Conservation (phyloP, 495 filamentous ascomycete genomes). For the Trichoderma gamsii region DNA sequence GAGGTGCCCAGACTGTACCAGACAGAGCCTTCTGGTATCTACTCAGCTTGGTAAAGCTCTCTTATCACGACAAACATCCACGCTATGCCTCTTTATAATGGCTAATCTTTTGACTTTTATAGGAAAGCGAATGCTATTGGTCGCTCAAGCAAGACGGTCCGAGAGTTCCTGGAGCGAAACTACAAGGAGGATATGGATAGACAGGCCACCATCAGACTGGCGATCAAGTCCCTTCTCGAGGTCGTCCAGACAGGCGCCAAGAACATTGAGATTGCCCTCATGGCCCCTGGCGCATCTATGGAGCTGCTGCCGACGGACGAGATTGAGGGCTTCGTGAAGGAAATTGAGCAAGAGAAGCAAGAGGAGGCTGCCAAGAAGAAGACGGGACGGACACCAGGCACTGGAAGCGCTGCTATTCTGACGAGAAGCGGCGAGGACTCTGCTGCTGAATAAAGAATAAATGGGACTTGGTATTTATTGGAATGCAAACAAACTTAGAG, state of each 20-base stretch:
- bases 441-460: slow-evolving; percentile 24
- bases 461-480: slow-evolving; percentile 1
- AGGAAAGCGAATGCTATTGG: slow-evolving; percentile 99
- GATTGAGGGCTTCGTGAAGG: slow-evolving; percentile 95
- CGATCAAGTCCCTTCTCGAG: slow-evolving; percentile 95
- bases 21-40: slow-evolving; percentile 97
- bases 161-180: slow-evolving; percentile 96
- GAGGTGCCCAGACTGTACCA: slow-evolving; percentile 83
- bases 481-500: slow-evolving; percentile 10
- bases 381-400: slow-evolving; percentile 68
- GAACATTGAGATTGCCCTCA: slow-evolving; percentile 98
- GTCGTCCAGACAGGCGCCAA: slow-evolving; percentile 98
- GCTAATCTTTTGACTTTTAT: slow-evolving; percentile 15
- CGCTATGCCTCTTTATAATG: neutral
- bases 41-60: slow-evolving; percentile 79
- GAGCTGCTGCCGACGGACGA: slow-evolving; percentile 95
- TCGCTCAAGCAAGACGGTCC: slow-evolving; percentile 94
- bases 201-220: slow-evolving; percentile 92
- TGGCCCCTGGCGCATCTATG: slow-evolving; percentile 85
- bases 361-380: slow-evolving; percentile 98
- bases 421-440: slow-evolving; percentile 55
- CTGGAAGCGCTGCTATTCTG: slow-evolving; percentile 71
- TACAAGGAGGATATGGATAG: slow-evolving; percentile 96
- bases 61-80: neutral
- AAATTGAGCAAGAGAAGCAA: slow-evolving; percentile 97